phyloP scores from a whole-genome alignment of 2,329 filamentous ascomycete species.

The Penicillium sp. region DNA sequence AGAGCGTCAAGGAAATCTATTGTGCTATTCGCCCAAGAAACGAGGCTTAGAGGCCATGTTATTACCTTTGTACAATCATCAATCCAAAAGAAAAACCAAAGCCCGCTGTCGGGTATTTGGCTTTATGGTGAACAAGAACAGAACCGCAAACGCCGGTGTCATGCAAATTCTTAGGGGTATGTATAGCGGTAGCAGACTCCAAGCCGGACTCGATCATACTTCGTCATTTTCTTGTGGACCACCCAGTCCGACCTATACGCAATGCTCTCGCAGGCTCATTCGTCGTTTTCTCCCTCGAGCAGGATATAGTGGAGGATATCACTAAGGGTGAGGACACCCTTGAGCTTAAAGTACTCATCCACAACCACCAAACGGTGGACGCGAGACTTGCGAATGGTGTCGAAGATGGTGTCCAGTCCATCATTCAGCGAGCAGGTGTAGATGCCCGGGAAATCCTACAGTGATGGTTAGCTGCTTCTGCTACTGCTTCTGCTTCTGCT shows the following conservation, averaged over 20 bases:
- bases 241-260: not conserved
- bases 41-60: slow-evolving; percentile 14
- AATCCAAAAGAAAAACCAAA: slow-evolving; percentile 14
- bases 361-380: slow-evolving; percentile 92
- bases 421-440: slow-evolving; percentile 93
- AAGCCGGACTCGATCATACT: slow-evolving; percentile 23
- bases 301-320: slow-evolving; percentile 96
- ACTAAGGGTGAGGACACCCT: slow-evolving; percentile 85
- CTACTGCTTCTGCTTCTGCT: too few species aligned
- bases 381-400: slow-evolving; percentile 89
- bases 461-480: slow-evolving; percentile 1
- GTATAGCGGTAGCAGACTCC: slow-evolving; percentile 15
- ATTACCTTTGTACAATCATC: slow-evolving; percentile 30
- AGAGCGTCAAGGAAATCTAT: slow-evolving; percentile 26
- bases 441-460: slow-evolving; percentile 82
- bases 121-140: slow-evolving; percentile 3
- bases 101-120: slow-evolving; percentile 1
- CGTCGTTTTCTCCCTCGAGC: slow-evolving; percentile 63
- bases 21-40: slow-evolving; percentile 19
- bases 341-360: slow-evolving; percentile 79
- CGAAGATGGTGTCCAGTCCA: slow-evolving; percentile 89
- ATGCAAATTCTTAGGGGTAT: slow-evolving; percentile 28
- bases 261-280: not conserved
- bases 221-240: slow-evolving; percentile 53
- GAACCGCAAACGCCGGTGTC: slow-evolving; percentile 29